Evolutionary conservation across 2,329 filamentous ascomycete genomes (phyloP), one percentile per base, ranked within the genome.

Genomic region (Pseudogymnoascus sp.): DNA sequence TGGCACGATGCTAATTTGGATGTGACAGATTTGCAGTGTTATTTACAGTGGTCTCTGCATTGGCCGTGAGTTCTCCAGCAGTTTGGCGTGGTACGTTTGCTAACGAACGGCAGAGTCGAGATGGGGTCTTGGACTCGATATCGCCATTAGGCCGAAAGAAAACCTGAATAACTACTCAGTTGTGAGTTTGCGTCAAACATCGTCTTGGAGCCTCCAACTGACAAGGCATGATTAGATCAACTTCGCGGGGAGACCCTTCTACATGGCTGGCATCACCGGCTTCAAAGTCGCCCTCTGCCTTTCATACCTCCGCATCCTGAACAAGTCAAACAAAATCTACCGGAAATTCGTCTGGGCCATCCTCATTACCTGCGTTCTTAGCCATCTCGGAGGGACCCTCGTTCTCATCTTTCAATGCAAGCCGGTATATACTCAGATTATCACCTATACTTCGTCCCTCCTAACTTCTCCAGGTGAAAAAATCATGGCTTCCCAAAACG

Each of bases 221-320:
- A 59, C 8, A 35, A 55, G 26, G 11, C 41, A 14, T 68, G 7
- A 7, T 19, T 31, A 79, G 62, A 72, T 81, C 67, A 83, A 83
- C 68, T 83, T 76, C 65, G 78, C 78, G 4, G 81, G 80, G 1
- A 76, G 81, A 2, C 81, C 81, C 0, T 77, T 83, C 49, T 83
- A 83, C 64, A 80, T 83, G 65, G 59, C 81, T 6, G 81, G 81
- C 38, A 81, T 83, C 69, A 79, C 78, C 64, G 81, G 81, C 63
- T 83, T 83, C 75, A 83, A 83, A 68, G 77, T 82, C 29, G 80
- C 81, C 0, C 72, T 83, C 2, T 73, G 81, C 63, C 77, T 83
- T 66, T 81, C 78, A 65, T 83, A 82, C 65, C 70, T 83, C 16
- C 77, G 80, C 5, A 74, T 83, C 2, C 73, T 83, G 35, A 76